These are phyloP conservation scores for Kurtzmaniella natalensis DNA, from an alignment of 1,139 yeast species.

Conservation along the genomic window DNA sequence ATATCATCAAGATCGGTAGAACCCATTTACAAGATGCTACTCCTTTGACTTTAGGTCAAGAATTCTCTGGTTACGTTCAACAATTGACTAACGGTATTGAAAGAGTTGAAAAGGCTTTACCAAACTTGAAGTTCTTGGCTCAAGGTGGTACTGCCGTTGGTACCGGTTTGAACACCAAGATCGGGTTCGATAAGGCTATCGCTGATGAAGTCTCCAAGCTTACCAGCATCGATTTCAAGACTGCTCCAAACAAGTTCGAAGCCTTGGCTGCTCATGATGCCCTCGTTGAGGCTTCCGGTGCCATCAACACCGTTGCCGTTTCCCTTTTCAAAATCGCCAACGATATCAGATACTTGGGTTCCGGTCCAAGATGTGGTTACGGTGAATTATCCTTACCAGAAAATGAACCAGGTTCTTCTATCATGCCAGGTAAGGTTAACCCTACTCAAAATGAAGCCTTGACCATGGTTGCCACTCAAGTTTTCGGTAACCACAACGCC, in stretches of 20 bases:
- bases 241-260: conserved; percentile 98
- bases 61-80: conserved; percentile 93
- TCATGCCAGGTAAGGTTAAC: conserved; percentile 99
- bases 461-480: conserved; percentile 98
- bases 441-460: conserved; percentile 99
- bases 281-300: conserved; percentile 95
- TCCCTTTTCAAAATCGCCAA: conserved; percentile 95
- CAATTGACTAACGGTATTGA: conserved; percentile 88
- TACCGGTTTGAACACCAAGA: conserved; percentile 91
- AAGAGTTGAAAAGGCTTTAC: conserved; percentile 74
- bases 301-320: conserved; percentile 89
- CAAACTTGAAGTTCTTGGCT: conserved; percentile 76
- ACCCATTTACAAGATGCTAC: conserved; percentile 99
- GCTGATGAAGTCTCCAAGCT: conserved; percentile 75
- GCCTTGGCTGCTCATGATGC: conserved; percentile 99
- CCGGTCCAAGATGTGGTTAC: conserved; percentile 99
- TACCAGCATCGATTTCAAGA: conserved; percentile 83
- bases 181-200: conserved; percentile 81
- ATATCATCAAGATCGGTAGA: conserved; percentile 96
- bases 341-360: conserved; percentile 95
- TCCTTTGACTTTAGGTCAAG: conserved; percentile 96
- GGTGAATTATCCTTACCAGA: conserved; percentile 95
- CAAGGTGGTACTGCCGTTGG: conserved; percentile 99
- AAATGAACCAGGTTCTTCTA: conserved; percentile 98
- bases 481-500: conserved; percentile 92